phyloP scores from a whole-genome alignment of 495 filamentous ascomycete species.

The Penicillium cosmopolitanum region DNA sequence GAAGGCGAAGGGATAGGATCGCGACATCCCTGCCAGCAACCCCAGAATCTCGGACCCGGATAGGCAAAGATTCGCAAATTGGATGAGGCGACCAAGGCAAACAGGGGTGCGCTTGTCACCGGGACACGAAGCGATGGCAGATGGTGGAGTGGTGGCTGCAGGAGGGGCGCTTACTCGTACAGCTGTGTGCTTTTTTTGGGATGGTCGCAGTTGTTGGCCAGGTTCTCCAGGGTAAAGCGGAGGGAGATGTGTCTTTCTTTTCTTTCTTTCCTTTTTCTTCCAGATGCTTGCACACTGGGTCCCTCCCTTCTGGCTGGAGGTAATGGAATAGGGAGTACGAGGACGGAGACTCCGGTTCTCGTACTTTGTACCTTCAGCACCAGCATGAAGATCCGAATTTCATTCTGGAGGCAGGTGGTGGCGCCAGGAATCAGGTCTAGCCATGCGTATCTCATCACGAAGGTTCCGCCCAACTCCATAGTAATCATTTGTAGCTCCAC shows the following conservation, averaged over 20 bases:
- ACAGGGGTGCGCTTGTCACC: slow-evolving; percentile 6
- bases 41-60: slow-evolving; percentile 6
- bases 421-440: slow-evolving; percentile 1
- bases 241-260: background rate
- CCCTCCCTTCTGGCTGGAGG: no score
- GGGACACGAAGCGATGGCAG: slow-evolving; percentile 6
- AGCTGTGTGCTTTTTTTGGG: slow-evolving; percentile 5
- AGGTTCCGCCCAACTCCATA: slow-evolving; percentile 23
- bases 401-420: background rate
- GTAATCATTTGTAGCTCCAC: slow-evolving; percentile 12
- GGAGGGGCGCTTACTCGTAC: background rate
- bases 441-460: slow-evolving; percentile 3
- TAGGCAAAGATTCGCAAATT: slow-evolving; percentile 9
- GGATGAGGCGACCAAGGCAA: slow-evolving; percentile 7
- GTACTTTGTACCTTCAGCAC: background rate
- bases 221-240: background rate
- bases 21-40: slow-evolving; percentile 3
- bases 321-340: no score
- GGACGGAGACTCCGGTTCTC: no score
- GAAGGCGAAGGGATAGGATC: slow-evolving; percentile 6
- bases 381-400: slow-evolving; percentile 1
- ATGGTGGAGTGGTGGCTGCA: slow-evolving; percentile 8
- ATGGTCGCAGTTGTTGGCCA: background rate
- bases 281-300: no score
- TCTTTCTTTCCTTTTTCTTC: no score